phyloP scores from a whole-genome alignment of 2,329 filamentous ascomycete species.

The Fonsecaea monophora region DNA sequence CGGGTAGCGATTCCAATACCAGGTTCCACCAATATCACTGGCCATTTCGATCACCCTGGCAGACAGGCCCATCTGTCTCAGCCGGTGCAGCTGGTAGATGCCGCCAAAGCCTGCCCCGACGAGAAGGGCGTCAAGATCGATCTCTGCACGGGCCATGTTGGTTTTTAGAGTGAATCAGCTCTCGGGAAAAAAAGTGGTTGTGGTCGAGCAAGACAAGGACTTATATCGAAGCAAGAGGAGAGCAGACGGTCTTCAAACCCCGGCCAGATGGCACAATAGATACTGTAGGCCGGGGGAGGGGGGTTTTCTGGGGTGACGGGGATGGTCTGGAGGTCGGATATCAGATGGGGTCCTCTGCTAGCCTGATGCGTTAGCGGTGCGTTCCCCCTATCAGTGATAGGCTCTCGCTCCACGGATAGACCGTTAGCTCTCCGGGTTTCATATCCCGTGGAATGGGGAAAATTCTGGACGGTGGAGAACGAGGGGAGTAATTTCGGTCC shows the following conservation, averaged over 20 bases:
- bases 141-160: constrained; percentile 7
- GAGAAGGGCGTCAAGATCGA: constrained; percentile 40
- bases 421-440: constrained; percentile 8
- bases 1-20: constrained; percentile 50
- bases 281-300: not conserved
- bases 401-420: not conserved
- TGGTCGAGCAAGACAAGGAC: not conserved
- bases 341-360: not conserved
- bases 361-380: not conserved
- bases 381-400: constrained; percentile 16
- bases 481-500: not conserved
- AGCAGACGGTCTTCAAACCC: not conserved
- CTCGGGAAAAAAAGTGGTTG: not conserved
- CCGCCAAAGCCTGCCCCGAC: constrained; percentile 49
- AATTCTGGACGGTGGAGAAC: not conserved
- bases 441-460: constrained; percentile 12
- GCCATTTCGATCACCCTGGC: constrained; percentile 61
- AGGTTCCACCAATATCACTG: constrained; percentile 49
- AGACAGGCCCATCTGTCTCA: constrained; percentile 58
- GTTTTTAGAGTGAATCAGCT: not conserved
- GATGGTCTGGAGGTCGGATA: not conserved
- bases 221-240: not conserved
- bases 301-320: not conserved
- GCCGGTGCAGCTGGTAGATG: constrained; percentile 60
- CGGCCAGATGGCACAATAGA: not conserved